Conservation (phyloP, 1,284 basidiomycete species). For the Flammula alnicola region DNA sequence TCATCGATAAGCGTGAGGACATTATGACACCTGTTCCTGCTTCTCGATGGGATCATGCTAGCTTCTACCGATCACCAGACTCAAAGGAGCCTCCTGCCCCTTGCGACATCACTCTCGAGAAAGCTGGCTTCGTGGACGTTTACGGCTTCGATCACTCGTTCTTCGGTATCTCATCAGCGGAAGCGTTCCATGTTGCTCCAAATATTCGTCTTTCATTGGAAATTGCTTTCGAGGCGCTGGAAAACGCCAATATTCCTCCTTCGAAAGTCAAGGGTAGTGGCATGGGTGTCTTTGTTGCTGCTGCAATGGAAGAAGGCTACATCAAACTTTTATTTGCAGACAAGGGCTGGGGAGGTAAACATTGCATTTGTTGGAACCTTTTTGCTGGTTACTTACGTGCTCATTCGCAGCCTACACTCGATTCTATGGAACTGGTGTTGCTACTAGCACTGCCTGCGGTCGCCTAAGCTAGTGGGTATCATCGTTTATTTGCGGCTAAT, state of each 20-base stretch:
- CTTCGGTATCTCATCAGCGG: constrained; percentile 39
- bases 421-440: constrained; percentile 39
- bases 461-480: constrained; percentile 40
- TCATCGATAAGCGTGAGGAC: constrained; percentile 35
- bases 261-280: constrained; percentile 36
- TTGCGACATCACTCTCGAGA: constrained; percentile 36
- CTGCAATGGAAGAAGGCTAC: constrained; percentile 36
- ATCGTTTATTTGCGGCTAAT: not conserved
- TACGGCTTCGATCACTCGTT: constrained; percentile 38
- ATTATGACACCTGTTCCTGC: constrained; percentile 34
- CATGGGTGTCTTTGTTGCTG: constrained; percentile 39
- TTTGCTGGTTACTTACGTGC: not conserved
- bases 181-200: constrained; percentile 38
- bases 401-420: constrained; percentile 38
- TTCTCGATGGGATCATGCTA: constrained; percentile 41
- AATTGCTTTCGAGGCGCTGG: constrained; percentile 40
- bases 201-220: constrained; percentile 37
- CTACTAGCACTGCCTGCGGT: constrained; percentile 38
- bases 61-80: constrained; percentile 32
- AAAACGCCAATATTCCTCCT: constrained; percentile 40
- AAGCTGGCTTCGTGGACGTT: constrained; percentile 38
- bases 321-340: constrained; percentile 34
- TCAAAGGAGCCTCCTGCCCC: constrained; percentile 28
- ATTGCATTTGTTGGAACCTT: not conserved
- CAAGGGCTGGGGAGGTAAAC: constrained; percentile 36